A percentile compares a stretch with the other conserved stretches of the same genome.
Evolutionary conservation across 495 filamentous ascomycete species (phyloP).

Genomic region (Schizothecium vesticola): DNA sequence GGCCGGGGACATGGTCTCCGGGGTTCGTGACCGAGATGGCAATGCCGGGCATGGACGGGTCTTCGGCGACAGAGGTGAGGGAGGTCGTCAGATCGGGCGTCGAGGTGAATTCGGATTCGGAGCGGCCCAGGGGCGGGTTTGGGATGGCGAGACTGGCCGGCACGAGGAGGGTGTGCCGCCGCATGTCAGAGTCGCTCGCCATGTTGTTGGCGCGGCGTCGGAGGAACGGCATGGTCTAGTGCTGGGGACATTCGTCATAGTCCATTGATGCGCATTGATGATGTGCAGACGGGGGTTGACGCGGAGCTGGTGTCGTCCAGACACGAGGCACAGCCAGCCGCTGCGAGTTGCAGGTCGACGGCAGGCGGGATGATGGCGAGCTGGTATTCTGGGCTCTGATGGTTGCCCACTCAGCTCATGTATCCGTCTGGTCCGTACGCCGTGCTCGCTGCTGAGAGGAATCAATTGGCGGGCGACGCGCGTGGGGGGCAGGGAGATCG

Average conservation of each 20-base stretch:
- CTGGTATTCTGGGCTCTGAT: background rate
- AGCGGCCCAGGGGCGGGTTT: slow-evolving; percentile 20
- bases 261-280: slow-evolving; percentile 34
- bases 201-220: slow-evolving; percentile 45
- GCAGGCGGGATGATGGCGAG: background rate
- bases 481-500: background rate
- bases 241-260: slow-evolving; percentile 35
- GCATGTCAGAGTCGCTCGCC: slow-evolving; percentile 47
- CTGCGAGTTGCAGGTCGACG: background rate
- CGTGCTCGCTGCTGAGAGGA: background rate
- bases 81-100: slow-evolving; percentile 18
- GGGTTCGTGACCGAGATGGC: slow-evolving; percentile 13
- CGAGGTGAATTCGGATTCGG: slow-evolving; percentile 14
- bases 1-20: slow-evolving; percentile 14
- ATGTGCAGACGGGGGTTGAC: background rate
- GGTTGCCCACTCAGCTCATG: background rate
- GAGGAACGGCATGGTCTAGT: slow-evolving; percentile 44
- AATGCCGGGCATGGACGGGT: slow-evolving; percentile 11
- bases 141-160: slow-evolving; percentile 25
- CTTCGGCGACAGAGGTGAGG: slow-evolving; percentile 20
- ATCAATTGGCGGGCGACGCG: background rate
- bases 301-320: too few relatives aligned
- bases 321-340: background rate
- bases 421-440: background rate
- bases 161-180: slow-evolving; percentile 37